Evolutionary conservation across 176 grass and related monocot genomes (phyloP), one percentile per base, ranked within the genome.

Genomic region (Thinopyrum elongatum): DNA sequence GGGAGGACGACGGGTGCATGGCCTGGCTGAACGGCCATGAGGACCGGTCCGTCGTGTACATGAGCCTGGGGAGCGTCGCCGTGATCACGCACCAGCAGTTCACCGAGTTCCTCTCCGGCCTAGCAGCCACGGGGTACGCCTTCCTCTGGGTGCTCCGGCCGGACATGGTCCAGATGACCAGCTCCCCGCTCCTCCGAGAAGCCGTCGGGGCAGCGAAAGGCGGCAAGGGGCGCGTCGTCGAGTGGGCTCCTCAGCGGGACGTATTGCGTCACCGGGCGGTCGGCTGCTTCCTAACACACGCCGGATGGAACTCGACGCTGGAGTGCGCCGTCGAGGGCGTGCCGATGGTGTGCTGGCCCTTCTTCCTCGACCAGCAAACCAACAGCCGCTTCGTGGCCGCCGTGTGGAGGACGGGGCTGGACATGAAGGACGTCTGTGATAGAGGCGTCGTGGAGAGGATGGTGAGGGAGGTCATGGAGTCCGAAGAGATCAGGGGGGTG

Each of bases 261-360:
- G 94, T 97, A 38, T 66, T 97, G 65, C 70, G 57, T 36, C 92
- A 97, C 72, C 83, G 36, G 0, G 88, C 92, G 0, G 86, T 97
- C 11, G 92, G 95, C 22, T 92, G 94, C 70, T 93, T 95, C 28
- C 70, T 97, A 14, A 93, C 89, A 15, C 94, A 97, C 70, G 46
- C 51, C n/a, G 91, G 94, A n/a, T 93, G 94, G 91, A 97, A 97
- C 82, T 97, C 91, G 15, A 82, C 82, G 41, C 4, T 86, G 36
- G 93, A 94, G 61, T 87, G 64, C 80, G 22, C 19, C 15, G 82
- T 51, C 26, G 65, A 61, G 28, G 92, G 90, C 39, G 49, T 94
- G 41, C 92, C 92, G 2, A 88, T 86, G 84, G 53, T 94, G 90
- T 84, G 82, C 70, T 84, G 58, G 69, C 82, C 82, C 2, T 76